Conservation (phyloP, 208 protist species). For the Acanthamoeba triangularis region DNA sequence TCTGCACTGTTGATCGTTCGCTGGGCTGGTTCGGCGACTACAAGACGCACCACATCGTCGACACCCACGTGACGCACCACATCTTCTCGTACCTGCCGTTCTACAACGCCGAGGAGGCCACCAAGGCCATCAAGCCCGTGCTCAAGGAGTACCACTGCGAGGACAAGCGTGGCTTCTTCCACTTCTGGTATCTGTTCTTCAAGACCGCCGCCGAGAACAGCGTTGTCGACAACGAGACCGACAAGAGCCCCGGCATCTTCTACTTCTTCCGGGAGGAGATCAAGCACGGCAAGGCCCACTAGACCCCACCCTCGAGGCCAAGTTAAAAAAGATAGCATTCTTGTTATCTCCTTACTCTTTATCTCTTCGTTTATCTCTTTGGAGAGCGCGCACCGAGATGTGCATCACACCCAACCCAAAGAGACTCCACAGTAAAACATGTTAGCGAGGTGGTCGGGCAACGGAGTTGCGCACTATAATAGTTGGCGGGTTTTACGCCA, state of each 20-base stretch:
- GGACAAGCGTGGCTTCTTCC: constrained; percentile 25
- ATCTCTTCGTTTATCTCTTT: no score
- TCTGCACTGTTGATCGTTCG: constrained; percentile 95
- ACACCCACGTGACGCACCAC: constrained; percentile 97
- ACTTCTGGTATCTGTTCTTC: constrained; percentile 52
- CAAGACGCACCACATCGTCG: constrained; percentile 96
- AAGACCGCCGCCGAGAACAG: constrained; percentile 39
- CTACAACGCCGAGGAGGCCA: constrained; percentile 92
- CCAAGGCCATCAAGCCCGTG: constrained; percentile 73
- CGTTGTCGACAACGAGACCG: constrained; percentile 30
- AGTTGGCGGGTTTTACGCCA: no score
- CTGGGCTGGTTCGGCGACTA: constrained; percentile 93
- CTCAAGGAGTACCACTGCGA: constrained; percentile 73
- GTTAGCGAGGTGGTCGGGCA: no score
- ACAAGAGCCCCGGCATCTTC: constrained; percentile 18
- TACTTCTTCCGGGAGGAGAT: constrained; percentile 67
- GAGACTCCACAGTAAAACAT: no score
- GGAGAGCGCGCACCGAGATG: no score
- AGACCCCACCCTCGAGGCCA: not conserved
- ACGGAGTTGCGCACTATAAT: no score
- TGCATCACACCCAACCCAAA: no score
- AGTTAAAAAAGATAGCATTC: no score
- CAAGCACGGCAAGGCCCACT: constrained; percentile 53
- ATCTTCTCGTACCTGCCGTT: constrained; percentile 96
- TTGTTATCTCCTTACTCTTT: no score